Conservation (phyloP, 805 yeast species). For the Candida pseudofarinosa region DNA sequence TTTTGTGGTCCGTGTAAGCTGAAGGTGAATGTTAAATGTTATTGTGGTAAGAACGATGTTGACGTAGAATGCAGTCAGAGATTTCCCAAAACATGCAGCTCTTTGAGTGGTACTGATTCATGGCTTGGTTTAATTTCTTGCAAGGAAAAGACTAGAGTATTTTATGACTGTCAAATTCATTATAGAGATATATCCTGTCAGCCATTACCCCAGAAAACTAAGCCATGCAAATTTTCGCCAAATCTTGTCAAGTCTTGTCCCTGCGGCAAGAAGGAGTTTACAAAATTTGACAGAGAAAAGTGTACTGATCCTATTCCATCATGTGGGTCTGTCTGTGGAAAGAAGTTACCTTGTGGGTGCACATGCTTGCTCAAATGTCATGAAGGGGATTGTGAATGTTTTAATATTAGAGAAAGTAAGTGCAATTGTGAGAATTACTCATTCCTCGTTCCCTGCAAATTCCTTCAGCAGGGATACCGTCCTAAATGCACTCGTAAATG, state of each 20-base stretch:
- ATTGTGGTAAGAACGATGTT: slow-evolving; percentile 62
- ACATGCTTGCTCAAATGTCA: slow-evolving; percentile 69
- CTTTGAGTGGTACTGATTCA: slow-evolving; percentile 5
- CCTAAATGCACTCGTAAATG: slow-evolving; percentile 74
- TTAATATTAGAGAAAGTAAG: slow-evolving; percentile 41
- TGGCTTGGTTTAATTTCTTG: slow-evolving; percentile 37
- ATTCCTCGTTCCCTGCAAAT: slow-evolving; percentile 62
- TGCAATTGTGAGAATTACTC: slow-evolving; percentile 62
- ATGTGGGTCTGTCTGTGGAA: slow-evolving; percentile 64
- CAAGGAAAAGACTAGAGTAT: slow-evolving; percentile 38
- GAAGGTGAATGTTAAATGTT: slow-evolving; percentile 51
- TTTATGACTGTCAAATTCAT: slow-evolving; percentile 64
- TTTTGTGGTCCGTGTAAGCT: slow-evolving; percentile 72
- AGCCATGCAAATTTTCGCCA: slow-evolving; percentile 63
- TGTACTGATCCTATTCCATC: slow-evolving; percentile 81
- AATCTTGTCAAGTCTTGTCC: slow-evolving; percentile 59
- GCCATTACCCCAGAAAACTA: slow-evolving; percentile 28
- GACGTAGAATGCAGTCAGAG: slow-evolving; percentile 43
- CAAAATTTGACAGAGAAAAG: slow-evolving; percentile 41
- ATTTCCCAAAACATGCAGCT: slow-evolving; percentile 32
- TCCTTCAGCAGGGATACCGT: slow-evolving; percentile 43
- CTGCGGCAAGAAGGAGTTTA: slow-evolving; percentile 65
- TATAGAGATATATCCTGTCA: slow-evolving; percentile 50
- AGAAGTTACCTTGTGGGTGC: slow-evolving; percentile 67
- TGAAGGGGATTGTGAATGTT: slow-evolving; percentile 71